Evolutionary conservation across 768 basidiomycete species (phyloP).

Genomic region (Lactarius deliciosus): DNA sequence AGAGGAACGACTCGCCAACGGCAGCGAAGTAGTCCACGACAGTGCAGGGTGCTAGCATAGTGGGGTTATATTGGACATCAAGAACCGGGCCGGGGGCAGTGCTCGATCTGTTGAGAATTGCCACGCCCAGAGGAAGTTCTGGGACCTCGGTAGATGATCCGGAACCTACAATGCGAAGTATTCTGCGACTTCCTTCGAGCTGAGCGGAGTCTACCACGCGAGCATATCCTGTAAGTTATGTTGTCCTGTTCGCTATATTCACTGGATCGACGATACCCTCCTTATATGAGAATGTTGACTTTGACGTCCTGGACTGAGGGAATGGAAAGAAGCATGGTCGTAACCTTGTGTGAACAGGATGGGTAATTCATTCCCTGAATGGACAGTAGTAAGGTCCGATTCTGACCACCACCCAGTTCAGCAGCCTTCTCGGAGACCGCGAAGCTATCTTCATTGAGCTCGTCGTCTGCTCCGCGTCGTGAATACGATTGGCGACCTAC

Average conservation of each 20-base stretch:
- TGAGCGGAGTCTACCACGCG: constrained; percentile 14
- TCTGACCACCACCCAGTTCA: constrained; percentile 13
- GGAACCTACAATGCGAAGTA: constrained; percentile 13
- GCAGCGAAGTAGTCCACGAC: constrained; percentile 35
- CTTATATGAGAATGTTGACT: constrained; percentile 23
- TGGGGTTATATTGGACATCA: constrained; percentile 32
- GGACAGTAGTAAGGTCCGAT: constrained; percentile 7
- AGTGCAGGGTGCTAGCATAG: constrained; percentile 36
- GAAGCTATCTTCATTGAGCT: not conserved
- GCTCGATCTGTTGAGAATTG: constrained; percentile 5
- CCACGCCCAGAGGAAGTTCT: constrained; percentile 17
- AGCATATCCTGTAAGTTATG: constrained; percentile 20
- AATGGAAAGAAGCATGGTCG: constrained; percentile 20
- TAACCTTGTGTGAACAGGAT: constrained; percentile 19
- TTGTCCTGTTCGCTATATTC: constrained; percentile 17
- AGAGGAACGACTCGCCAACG: constrained; percentile 32
- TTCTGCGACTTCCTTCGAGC: constrained; percentile 13
- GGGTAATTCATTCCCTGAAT: constrained; percentile 28
- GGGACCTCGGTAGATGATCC: not conserved
- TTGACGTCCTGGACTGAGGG: constrained; percentile 25
- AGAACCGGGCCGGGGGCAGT: constrained; percentile 5
- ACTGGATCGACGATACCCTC: constrained; percentile 19
- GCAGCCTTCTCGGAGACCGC: not conserved
- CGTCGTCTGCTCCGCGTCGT: not conserved
- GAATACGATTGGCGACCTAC: not conserved